Evolutionary conservation across 73 alveolate species (phyloP).

Genomic region (Tetrahymena thermophila): DNA sequence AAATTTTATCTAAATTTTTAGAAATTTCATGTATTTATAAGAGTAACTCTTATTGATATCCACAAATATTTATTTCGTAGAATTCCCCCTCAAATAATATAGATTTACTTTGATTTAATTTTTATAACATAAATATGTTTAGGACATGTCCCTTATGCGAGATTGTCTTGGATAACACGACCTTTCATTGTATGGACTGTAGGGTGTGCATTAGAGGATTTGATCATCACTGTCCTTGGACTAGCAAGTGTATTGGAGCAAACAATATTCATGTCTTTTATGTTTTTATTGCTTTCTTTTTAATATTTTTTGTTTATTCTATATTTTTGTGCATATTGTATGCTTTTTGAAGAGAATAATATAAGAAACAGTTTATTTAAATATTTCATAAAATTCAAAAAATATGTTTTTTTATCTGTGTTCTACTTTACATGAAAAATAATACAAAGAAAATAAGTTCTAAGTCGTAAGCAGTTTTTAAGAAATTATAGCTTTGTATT

Average conservation of each 20-base stretch:
- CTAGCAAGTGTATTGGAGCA: slow-evolving; percentile 73
- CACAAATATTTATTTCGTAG: neutral
- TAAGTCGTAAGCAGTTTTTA: too few relatives aligned
- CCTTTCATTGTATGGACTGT: slow-evolving; percentile 61
- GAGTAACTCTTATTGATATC: neutral
- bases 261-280: slow-evolving; percentile 42
- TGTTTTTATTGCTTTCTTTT: slow-evolving; percentile 31
- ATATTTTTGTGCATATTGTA: neutral
- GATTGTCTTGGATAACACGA: neutral
- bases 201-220: slow-evolving; percentile 58
- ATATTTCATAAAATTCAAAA: neutral
- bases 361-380: neutral
- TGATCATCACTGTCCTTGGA: slow-evolving; percentile 89
- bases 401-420: neutral
- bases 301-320: slow-evolving; percentile 6
- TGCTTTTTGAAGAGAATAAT: neutral
- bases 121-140: neutral
- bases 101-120: neutral
- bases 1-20: neutral
- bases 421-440: too few relatives aligned
- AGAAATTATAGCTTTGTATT: neutral
- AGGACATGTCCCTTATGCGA: neutral
- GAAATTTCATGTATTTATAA: neutral
- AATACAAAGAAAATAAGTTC: neutral
- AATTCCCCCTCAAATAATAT: neutral